phyloP scores from a whole-genome alignment of 768 basidiomycete genomes.

The Lanmaoa pseudosensibilis region DNA sequence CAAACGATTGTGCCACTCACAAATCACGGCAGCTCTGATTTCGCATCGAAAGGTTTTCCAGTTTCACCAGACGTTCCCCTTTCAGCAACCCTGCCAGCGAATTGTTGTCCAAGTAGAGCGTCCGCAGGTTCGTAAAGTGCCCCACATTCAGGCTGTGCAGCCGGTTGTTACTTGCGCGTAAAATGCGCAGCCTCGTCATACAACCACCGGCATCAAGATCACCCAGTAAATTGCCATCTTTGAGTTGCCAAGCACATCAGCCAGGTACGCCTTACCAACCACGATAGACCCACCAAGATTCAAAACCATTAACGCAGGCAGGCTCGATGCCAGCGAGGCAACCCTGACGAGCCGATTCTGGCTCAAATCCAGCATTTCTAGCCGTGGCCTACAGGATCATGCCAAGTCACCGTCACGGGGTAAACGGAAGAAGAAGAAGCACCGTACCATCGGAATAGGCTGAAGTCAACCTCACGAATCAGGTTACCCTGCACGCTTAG shows the following conservation, averaged over 20 bases:
- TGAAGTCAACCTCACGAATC: constrained; percentile 62
- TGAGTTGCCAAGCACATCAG: constrained; percentile 18
- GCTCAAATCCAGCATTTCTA: constrained; percentile 84
- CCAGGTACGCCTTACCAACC: constrained; percentile 11
- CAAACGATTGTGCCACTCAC: constrained; percentile 50
- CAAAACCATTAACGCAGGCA: constrained; percentile 66
- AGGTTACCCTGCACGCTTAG: constrained; percentile 78
- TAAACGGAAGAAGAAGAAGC: constrained; percentile 7
- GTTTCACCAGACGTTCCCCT: constrained; percentile 58
- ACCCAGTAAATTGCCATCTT: constrained; percentile 73
- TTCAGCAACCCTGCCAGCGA: constrained; percentile 50
- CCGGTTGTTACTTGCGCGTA: constrained; percentile 83
- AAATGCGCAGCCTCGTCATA: constrained; percentile 75
- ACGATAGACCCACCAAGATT: constrained; percentile 72
- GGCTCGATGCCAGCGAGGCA: constrained; percentile 52
- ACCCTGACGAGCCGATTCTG: constrained; percentile 66
- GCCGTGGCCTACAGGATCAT: constrained; percentile 41
- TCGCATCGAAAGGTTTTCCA: constrained; percentile 90
- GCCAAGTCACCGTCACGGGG: constrained; percentile 13
- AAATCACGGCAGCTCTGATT: constrained; percentile 78
- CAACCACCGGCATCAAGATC: constrained; percentile 51
- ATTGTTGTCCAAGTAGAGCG: constrained; percentile 92
- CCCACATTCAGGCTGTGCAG: constrained; percentile 64
- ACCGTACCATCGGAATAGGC: constrained; percentile 61
- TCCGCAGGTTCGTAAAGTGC: constrained; percentile 70